Evolutionary conservation across 2,329 filamentous ascomycete species (phyloP), one percentile per base, ranked within the genome.

Genomic region (Pseudofabraea citricarpa): DNA sequence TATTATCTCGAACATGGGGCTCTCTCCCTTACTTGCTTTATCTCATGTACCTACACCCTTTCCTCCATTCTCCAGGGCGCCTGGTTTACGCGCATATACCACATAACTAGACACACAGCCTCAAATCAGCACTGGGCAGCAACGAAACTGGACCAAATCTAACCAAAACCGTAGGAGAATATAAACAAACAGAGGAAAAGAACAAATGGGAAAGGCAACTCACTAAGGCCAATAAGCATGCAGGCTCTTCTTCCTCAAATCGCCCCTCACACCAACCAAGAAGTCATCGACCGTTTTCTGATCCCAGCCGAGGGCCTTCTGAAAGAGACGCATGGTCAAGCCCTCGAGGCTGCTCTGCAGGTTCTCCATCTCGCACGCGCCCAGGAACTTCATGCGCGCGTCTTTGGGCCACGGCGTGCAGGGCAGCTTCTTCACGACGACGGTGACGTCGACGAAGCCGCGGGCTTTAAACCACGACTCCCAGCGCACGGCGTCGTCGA

Each of bases 391-490:
- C 40, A 72, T 65, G 20, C 67, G 65, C 2, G 64, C 61, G 40
- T 76, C 68, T 40, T 67, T 69, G 0, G 74, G 68, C 75, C 75
- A 78, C 12, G 63, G 55, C 47, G 69, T 73, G 19, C 66, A 64
- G 1, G 74, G 74, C 58, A 73, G 67, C 56, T 71, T 72, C 52
- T 64, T 71, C 5, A 71, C 54, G 2, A 66, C 59, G 54, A 75
- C 69, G 0, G 59, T 59, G 0, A 80, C 67, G 36, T 76, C 67
- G 33, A 64, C 59, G 47, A 79, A 79, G 1, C 77, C 77, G 0
- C 70, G 72, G 12, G 69, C 68, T 3, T 62, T 59, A 49, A 78
- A 63, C 39, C 69, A 63, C 2, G 29, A 27, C 37, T 35, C 38
- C 22, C 24, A 47, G 19, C 26, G 23, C 5, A 18, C 20, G 13